Evolutionary conservation across 1,139 yeast genomes (phyloP).

Genomic region (Debaryomyces singareniensis): DNA sequence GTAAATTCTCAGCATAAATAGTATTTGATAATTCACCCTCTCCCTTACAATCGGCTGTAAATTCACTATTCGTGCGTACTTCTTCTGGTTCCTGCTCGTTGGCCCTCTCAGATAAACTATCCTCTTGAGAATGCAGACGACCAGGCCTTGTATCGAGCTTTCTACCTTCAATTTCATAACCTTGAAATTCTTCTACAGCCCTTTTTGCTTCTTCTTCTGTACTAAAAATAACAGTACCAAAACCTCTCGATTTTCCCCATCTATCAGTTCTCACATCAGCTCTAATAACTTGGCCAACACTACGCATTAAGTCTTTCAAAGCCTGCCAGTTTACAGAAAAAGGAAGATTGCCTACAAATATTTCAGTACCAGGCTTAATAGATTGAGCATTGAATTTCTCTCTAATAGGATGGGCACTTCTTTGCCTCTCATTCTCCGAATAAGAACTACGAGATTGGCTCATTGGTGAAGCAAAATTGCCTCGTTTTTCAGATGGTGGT

Average conservation of each 20-base stretch:
- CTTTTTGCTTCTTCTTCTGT: conserved; percentile 54
- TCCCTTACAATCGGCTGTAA: conserved; percentile 59
- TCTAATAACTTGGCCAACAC: conserved; percentile 67
- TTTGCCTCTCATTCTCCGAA: conserved; percentile 10
- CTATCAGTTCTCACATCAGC: conserved; percentile 72
- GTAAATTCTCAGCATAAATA: conserved; percentile 72
- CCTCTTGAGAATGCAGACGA: conserved; percentile 5
- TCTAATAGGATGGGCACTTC: conserved; percentile 10
- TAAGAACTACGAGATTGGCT: conserved; percentile 8
- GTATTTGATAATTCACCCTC: conserved; percentile 61
- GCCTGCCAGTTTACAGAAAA: conserved; percentile 79
- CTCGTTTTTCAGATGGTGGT: conserved; percentile 51
- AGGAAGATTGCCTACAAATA: conserved; percentile 80
- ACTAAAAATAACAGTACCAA: conserved; percentile 67
- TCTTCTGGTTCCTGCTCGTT: conserved; percentile 5
- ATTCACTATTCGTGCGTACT: conserved; percentile 39
- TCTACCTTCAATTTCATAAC: conserved; percentile 67
- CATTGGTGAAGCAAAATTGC: conserved; percentile 8
- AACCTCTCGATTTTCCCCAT: conserved; percentile 79
- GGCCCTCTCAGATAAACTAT: conserved; percentile 2
- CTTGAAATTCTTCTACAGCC: conserved; percentile 60
- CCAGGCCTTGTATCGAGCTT: conserved; percentile 67
- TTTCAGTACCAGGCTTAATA: conserved; percentile 51
- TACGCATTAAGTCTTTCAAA: conserved; percentile 75
- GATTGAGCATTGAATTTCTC: conserved; percentile 12